These are phyloP conservation scores for Penicillium capsulatum DNA, from an alignment of 2,329 filamentous ascomycete genomes.

Conservation along the genomic window DNA sequence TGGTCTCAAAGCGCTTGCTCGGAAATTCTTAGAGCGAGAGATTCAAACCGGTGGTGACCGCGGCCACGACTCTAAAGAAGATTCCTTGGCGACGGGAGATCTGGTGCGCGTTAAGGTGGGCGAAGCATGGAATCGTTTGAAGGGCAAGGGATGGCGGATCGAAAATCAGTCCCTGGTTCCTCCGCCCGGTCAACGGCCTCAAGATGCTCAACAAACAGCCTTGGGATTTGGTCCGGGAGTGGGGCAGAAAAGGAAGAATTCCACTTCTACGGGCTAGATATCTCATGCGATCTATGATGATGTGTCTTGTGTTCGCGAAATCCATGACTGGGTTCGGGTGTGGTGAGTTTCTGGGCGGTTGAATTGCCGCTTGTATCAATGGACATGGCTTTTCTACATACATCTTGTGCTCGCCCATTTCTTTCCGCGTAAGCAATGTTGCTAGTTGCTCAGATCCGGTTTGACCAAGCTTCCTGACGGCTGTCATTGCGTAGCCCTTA, in stretches of 20 bases:
- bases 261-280: too few species aligned
- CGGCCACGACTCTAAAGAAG: constrained; percentile 90
- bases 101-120: constrained; percentile 68
- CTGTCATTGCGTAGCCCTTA: too few species aligned
- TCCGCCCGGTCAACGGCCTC: constrained; percentile 22
- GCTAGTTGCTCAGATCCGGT: too few species aligned
- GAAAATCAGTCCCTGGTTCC: constrained; percentile 44
- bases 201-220: constrained; percentile 5
- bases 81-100: constrained; percentile 84
- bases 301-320: too few species aligned
- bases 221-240: constrained; percentile 20
- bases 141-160: constrained; percentile 63
- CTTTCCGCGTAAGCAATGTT: too few species aligned
- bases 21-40: constrained; percentile 63
- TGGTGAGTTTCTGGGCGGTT: too few species aligned
- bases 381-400: too few species aligned
- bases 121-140: constrained; percentile 65
- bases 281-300: too few species aligned
- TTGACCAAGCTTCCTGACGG: too few species aligned
- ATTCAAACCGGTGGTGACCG: constrained; percentile 67
- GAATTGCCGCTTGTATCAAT: too few species aligned
- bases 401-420: too few species aligned
- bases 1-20: constrained; percentile 70
- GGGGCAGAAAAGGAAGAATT: constrained; percentile 26
- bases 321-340: too few species aligned